Base-by-base conservation (phyloP, 2,329 filamentous ascomycete genomes). In the Gyromitra esculenta region DNA sequence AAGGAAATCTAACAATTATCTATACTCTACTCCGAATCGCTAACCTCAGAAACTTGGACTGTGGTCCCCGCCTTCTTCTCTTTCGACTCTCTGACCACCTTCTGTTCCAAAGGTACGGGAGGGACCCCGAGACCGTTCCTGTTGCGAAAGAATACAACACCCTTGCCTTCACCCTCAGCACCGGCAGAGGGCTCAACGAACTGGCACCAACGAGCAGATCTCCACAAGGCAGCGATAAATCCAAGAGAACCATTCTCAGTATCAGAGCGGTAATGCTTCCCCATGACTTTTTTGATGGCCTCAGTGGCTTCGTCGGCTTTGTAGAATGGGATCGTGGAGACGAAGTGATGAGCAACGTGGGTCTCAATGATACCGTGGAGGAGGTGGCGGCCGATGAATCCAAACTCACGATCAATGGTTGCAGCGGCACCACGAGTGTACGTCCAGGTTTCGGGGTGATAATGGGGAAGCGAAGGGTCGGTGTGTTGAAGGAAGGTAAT, bases 401-500 rank as follows among this genome's bases (percentile, higher is more conserved):
- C 95, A 82, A 97, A 97, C 84, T 98, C 95, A 82, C 95, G 94
- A 83, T 98, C 95, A 82, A 98, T 97, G 78, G 95, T 98, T 75
- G 95, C 94, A 75, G 94, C 94, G 74, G 95, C 95, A 81, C 95
- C 95, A 80, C 95, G 94, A 80, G 94, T 90, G 83, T 94, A 98
- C 86, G 91, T 97, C 95, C 95, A 98, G 82, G 91, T 89, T 79
- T 92, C 88, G 77, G 90, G 88, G 73, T 91, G 89, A 88, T 98
- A 98, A 88, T 98, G 95, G 77, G 95, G 95, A 59, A 98, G 91
- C 54, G 91, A 90, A 62, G 94, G 94, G 84, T 98, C 94, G 83
- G 95, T 97, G 89, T 98, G 95, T 86, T 98, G 95, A 79, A 98
- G 90, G 88, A 90, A 98, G 81, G 95, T 98, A 84, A 98, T 98